Evolutionary conservation across 257 asterid species (phyloP), one percentile per base, ranked within the genome.

Genomic region (Scutellaria galericulata): DNA sequence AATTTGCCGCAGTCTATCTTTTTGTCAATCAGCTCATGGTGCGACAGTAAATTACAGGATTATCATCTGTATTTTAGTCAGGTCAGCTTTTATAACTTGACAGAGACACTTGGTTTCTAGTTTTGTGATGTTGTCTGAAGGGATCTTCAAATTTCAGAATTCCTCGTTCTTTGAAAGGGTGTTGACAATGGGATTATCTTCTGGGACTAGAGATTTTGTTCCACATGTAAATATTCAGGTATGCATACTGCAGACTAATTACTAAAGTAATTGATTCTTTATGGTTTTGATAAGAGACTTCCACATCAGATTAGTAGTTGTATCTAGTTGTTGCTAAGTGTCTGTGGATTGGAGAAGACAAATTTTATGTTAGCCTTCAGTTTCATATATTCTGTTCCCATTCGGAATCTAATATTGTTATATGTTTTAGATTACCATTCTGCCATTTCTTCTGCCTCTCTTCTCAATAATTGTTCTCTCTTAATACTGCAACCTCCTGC

Each of bases 21-120:
- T 75, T 57, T 71, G 61, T 89, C 99, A 71, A 90, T 91, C 72
- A 74, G 91, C 83, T 80, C 84, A 52, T 94, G 99, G 99, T 89
- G 96, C 46, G 96, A 94, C 82, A 73, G 68, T 75, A 89, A 84
- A 83, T 81, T 94, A 85, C 92, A 81, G 82, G 93, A 94, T 86
- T 94, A 90, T 81, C 98, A 91, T 80, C 84, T 83, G 64, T 85
- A 83, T 82, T 94, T 94, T 78, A 54, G 83, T 74, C 90, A 94
- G 99, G 99, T 94, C 74, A 70, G 71, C 74, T 52, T 47, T 72
- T 66, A 54, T 78, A 59, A 45, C 65, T 74, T 70, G 68, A 41
- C 70, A 58, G 54, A 55, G 45, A 61, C 41, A 66, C 57, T 59
- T 62, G 51, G 45, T 63, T 55, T 72, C 59, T 53, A 14, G 51